Conservation (phyloP, 768 basidiomycete genomes). For the Tulasnella sp. region DNA sequence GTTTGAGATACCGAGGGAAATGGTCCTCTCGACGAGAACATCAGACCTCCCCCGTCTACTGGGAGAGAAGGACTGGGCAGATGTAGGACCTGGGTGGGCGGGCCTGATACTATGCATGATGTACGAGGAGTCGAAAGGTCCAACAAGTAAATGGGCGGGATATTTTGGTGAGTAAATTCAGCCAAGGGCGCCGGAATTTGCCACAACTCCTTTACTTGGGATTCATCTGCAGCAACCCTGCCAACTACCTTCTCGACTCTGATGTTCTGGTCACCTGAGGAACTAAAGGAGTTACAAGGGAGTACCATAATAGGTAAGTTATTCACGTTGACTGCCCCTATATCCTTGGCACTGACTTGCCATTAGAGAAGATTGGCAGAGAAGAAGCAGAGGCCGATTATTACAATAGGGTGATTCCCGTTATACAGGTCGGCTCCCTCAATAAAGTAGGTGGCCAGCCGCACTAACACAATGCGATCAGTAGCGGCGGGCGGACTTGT, state of each 20-base stretch:
- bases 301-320: constrained; percentile 72
- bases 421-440: constrained; percentile 45
- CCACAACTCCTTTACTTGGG: neutral
- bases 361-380: constrained; percentile 74
- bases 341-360: neutral
- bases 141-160: constrained; percentile 52
- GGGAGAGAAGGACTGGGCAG: constrained; percentile 54
- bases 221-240: constrained; percentile 28
- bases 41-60: constrained; percentile 53
- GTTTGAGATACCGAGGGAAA: constrained; percentile 68
- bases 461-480: neutral
- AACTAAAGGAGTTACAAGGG: constrained; percentile 64
- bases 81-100: constrained; percentile 66
- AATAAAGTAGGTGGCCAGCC: neutral
- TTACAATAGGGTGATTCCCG: constrained; percentile 51
- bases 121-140: constrained; percentile 73
- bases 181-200: neutral
- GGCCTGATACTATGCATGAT: constrained; percentile 89
- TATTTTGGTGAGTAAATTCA: constrained; percentile 52
- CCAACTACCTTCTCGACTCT: constrained; percentile 74
- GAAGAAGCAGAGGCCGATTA: constrained; percentile 72
- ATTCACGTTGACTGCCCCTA: neutral
- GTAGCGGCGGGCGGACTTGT: constrained; percentile 63
- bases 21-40: constrained; percentile 72
- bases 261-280: constrained; percentile 83